Base-by-base conservation (phyloP, 345 rosid species). In the Moringa oleifera region DNA sequence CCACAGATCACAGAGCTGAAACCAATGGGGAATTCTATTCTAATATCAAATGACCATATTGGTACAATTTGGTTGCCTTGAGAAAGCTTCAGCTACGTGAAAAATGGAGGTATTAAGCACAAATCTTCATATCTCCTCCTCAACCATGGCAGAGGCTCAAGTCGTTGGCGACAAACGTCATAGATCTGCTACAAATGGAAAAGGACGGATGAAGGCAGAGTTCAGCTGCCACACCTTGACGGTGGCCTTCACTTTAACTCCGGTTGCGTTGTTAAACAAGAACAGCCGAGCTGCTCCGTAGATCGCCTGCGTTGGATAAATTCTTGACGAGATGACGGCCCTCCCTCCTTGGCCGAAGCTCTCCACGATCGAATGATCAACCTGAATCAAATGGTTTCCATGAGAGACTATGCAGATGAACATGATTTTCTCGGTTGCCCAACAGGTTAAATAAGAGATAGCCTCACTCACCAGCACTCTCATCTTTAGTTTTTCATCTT, bases 281-380 rank as follows among this genome's bases (percentile, higher is more conserved):
- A 83, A 90, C 13, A 94, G 56, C 62, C 67, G 80, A 2, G 97
- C 87, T 5, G 80, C 85, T 64, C 96, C 92, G 28, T 88, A 85
- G 17, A 90, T 88, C n/a, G 99, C 99, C 51, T 78, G 65, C 6
- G 97, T 90, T 19, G 96, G 99, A 62, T 90, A 94, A 5, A 94
- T 71, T 55, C 99, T 81, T 7, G 99, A 88, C 0, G 97, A 75
- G 24, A 88, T 88, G 10, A 85, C 90, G 45, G 75, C 83, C 68
- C 97, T 77, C 23, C 99, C 99, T 68, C 96, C 90, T 75, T 86
- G 97, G 0, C 65, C 95, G 25, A 85, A 94, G 68, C 85, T 88
- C 71, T 94, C 99, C 25, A 94, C 83, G 23, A 93, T 88, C 11
- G 98, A 93, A 79, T 90, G 98, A 78, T 93, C 98, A 20, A 93